Conservation (phyloP, 257 asterid species). For the Rauvolfia tetraphylla region DNA sequence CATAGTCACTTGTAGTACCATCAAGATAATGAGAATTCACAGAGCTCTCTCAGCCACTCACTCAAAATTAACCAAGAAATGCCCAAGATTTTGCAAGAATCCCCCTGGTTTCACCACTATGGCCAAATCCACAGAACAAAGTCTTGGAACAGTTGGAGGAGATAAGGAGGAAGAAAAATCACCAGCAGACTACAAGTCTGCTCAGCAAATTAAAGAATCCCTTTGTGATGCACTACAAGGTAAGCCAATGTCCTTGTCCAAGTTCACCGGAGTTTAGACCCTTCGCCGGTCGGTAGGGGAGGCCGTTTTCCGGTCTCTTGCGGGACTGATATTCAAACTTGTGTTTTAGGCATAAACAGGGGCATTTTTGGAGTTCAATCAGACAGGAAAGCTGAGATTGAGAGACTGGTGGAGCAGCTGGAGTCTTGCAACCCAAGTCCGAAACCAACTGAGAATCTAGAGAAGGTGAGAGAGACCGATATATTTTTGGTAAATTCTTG, state of each 20-base stretch:
- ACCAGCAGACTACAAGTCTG: constrained; percentile 4
- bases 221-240: constrained; percentile 60
- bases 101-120: constrained; percentile 22
- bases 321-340: neutral
- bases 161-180: constrained; percentile 21
- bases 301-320: too few relatives aligned
- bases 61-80: constrained; percentile 17
- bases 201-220: constrained; percentile 40
- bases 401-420: constrained; percentile 49
- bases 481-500: neutral
- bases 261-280: neutral
- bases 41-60: constrained; percentile 31
- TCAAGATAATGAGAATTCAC: constrained; percentile 33
- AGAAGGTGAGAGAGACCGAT: constrained; percentile 49
- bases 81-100: constrained; percentile 28
- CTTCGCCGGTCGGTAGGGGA: neutral
- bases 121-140: constrained; percentile 39
- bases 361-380: constrained; percentile 83
- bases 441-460: constrained; percentile 57
- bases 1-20: constrained; percentile 18
- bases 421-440: constrained; percentile 81
- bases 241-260: constrained; percentile 8
- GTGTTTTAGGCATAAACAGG: constrained; percentile 60
- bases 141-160: constrained; percentile 28
- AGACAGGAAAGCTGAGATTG: constrained; percentile 54